Conservation (phyloP, 768 basidiomycete species). For the Hypsizygus marmoreus region DNA sequence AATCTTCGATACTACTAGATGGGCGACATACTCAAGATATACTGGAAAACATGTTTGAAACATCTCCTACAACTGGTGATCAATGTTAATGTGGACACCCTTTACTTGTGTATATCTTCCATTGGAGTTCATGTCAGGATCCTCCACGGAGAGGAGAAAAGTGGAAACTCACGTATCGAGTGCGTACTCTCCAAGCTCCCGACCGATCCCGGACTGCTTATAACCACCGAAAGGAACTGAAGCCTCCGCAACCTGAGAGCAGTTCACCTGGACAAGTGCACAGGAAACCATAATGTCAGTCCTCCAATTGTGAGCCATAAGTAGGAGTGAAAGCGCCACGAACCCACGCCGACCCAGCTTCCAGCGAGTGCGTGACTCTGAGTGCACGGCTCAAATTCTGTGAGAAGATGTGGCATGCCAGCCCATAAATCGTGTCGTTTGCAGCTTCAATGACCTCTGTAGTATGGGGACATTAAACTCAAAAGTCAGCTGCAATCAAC, state of each 20-base stretch:
- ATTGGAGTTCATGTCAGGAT: no score
- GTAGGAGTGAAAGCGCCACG: neutral
- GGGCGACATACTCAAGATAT: no score
- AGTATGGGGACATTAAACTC: no score
- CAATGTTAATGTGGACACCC: no score
- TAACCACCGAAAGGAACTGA: constrained; percentile 25
- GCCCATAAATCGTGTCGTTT: constrained; percentile 16
- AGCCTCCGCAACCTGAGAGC: constrained; percentile 1
- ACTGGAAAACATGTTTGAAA: no score
- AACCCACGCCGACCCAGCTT: constrained; percentile 18
- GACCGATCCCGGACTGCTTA: constrained; percentile 26
- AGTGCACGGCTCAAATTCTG: constrained; percentile 15
- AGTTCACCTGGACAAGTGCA: constrained; percentile 18
- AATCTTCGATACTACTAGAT: no score
- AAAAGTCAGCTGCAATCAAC: constrained; percentile 21
- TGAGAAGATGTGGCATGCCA: constrained; percentile 18
- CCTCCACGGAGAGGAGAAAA: no score
- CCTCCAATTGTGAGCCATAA: neutral
- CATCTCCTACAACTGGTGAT: no score
- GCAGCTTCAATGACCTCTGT: constrained; percentile 22
- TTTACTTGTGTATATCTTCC: no score
- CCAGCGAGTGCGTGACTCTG: constrained; percentile 17
- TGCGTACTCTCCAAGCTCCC: constrained; percentile 24
- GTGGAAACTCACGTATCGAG: constrained; percentile 21
- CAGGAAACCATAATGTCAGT: neutral